Percentiles rank a stretch among this genome's conserved stretches.
These are phyloP conservation scores for Ceratocystis eucalypticola DNA, from an alignment of 2,329 filamentous ascomycete genomes.

Conservation along the genomic window DNA sequence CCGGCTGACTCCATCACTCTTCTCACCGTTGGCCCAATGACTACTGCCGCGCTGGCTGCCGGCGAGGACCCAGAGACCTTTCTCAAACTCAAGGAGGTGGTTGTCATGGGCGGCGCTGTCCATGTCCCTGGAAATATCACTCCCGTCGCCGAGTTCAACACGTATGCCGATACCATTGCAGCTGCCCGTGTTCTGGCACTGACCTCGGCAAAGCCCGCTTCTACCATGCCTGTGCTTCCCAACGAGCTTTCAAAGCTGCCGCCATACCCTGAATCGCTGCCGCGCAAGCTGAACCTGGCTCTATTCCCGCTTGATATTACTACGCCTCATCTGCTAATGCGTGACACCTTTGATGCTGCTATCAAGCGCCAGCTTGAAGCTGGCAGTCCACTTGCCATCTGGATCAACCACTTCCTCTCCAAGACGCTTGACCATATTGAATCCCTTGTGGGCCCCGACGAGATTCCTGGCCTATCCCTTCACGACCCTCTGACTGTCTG, in stretches of 20 bases:
- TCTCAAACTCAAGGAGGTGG: slow-evolving; percentile 73
- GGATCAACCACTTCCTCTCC: slow-evolving; percentile 59
- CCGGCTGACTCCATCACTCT: slow-evolving; percentile 78
- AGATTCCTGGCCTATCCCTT: slow-evolving; percentile 48
- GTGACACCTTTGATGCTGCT: slow-evolving; percentile 42
- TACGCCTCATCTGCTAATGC: slow-evolving; percentile 51
- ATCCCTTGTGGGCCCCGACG: slow-evolving; percentile 43
- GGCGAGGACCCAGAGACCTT: slow-evolving; percentile 82
- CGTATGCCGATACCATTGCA: slow-evolving; percentile 72
- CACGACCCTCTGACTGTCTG: slow-evolving; percentile 70
- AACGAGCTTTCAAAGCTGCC: slow-evolving; percentile 37
- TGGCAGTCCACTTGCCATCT: slow-evolving; percentile 60
- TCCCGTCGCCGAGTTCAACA: slow-evolving; percentile 89
- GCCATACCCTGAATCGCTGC: slow-evolving; percentile 50
- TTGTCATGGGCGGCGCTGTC: slow-evolving; percentile 89
- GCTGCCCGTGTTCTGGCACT: slow-evolving; percentile 65
- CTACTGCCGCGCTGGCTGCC: slow-evolving; percentile 83
- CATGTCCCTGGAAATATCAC: slow-evolving; percentile 67
- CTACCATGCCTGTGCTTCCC: slow-evolving; percentile 64
- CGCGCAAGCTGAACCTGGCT: slow-evolving; percentile 50
- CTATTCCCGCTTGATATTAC: slow-evolving; percentile 71
- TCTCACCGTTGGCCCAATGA: slow-evolving; percentile 77
- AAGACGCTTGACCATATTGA: slow-evolving; percentile 58
- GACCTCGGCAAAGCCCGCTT: slow-evolving; percentile 57
- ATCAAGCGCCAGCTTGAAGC: slow-evolving; percentile 42